Base-by-base conservation (phyloP, 495 filamentous ascomycete genomes). In the Penicillium manginii region DNA sequence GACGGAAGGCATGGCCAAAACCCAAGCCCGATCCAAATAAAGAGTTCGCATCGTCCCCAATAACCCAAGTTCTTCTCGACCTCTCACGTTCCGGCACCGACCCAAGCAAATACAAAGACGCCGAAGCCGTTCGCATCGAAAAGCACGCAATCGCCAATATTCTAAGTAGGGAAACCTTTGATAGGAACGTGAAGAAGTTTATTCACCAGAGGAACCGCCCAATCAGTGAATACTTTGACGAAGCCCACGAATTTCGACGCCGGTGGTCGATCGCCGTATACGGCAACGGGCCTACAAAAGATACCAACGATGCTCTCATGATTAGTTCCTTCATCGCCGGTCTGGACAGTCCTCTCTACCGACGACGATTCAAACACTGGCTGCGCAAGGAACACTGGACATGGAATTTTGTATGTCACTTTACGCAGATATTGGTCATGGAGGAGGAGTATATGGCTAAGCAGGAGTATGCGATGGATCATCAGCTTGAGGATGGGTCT, bases 371-470 rank as follows among this genome's bases (percentile, higher is more conserved):
- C 8, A 54, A 21, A 5, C 60, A 60, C 43, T 52, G 50, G 46
- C 53, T 65, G 22, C 49, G 53, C 7, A 56, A 62, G 15, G 46
- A 57, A 21, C 29, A 31, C 8, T 59, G 52, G 50, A 52, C 35
- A 17, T 65, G 63, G 63, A 39, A 37, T 15, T 54, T 50, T 54
- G 19, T 65, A 4, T 37, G 49, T 14, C 56, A 62, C n/a, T 51
- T 56, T 9, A 52, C 59, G 14, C 22, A 33, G 17, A 55, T 47
- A 4, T 19, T 65, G 39, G 9, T 62, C 15, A 19, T 47, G 4
- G 63, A 65, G 37, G 52, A 65, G 17, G 33, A 57, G 17, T 60
- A 65, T 32, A 54, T 62, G 48, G 45, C 55, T 8, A 56, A 65
- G 31, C 63, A 65, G 56, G 50, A 57, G 19, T 59, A 54, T 49